A percentile compares a stretch with the other conserved stretches of the same genome.
Evolutionary conservation across 2,329 filamentous ascomycete species (phyloP).

Genomic region (Penicillium sclerotiorum): DNA sequence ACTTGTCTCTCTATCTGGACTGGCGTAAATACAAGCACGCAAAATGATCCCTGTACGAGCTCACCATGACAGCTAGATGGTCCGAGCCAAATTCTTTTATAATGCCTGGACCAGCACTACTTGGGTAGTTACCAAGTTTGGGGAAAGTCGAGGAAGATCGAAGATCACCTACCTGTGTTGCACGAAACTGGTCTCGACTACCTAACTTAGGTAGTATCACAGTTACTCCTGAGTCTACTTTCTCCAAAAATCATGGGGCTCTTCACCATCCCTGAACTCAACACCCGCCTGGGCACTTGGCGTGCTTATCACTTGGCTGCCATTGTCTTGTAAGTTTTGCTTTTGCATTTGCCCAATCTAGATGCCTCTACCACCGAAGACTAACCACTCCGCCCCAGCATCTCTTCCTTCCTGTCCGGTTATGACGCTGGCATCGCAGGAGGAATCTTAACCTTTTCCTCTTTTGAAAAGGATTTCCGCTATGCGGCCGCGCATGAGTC

Average conservation of each 20-base stretch:
- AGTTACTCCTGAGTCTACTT: too few species aligned
- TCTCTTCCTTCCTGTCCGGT: conserved; percentile 31
- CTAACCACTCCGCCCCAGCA: too few species aligned
- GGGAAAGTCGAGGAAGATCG: too few species aligned
- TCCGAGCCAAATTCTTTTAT: conserved; percentile 1
- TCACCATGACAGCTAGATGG: conserved; percentile 5
- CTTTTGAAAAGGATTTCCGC: conserved; percentile 42
- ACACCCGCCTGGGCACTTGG: conserved; percentile 21
- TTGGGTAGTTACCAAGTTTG: too few species aligned
- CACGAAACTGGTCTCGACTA: too few species aligned
- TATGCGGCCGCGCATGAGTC: conserved; percentile 40
- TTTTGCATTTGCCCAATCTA: not conserved
- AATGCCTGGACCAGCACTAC: too few species aligned
- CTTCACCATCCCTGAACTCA: conserved; percentile 21
- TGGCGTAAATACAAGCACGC: conserved; percentile 14
- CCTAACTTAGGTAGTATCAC: too few species aligned
- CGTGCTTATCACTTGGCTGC: conserved; percentile 26
- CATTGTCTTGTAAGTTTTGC: conserved; percentile 22
- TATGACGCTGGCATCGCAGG: conserved; percentile 38
- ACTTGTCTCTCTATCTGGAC: too few species aligned
- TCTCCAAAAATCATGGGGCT: conserved; percentile 17
- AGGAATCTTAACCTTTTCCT: conserved; percentile 46
- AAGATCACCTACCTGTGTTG: too few species aligned
- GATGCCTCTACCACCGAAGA: too few species aligned
- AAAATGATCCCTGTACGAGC: conserved; percentile 11